Conservation (phyloP, 2,329 filamentous ascomycete genomes). For the Monosporascus ibericus region DNA sequence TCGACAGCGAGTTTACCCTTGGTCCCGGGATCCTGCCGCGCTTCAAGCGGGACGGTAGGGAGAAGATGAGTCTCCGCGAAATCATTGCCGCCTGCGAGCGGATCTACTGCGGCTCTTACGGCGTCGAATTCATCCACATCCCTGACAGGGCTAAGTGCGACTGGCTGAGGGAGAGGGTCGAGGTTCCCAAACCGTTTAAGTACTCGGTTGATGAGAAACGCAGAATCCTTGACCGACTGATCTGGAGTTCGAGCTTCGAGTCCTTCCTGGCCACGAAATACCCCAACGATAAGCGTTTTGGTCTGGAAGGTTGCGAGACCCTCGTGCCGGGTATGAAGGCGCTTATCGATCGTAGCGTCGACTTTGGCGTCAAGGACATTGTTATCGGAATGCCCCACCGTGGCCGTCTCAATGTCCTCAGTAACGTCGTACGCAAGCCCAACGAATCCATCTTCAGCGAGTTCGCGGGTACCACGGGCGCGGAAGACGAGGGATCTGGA, state of each 20-base stretch:
- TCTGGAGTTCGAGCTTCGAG: constrained; percentile 98
- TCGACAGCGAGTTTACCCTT: constrained; percentile 85
- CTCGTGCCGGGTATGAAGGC: constrained; percentile 99
- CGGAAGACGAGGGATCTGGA: constrained; percentile 91
- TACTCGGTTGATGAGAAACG: constrained; percentile 98
- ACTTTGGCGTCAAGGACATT: constrained; percentile 98
- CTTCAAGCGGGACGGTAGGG: constrained; percentile 80
- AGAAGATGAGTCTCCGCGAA: constrained; percentile 95
- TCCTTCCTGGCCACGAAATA: constrained; percentile 94
- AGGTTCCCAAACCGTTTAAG: constrained; percentile 91
- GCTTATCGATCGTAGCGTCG: constrained; percentile 93
- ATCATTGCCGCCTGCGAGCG: constrained; percentile 90
- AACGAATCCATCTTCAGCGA: constrained; percentile 99
- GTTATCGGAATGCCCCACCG: constrained; percentile 99
- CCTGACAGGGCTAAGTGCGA: constrained; percentile 96
- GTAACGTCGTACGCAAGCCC: constrained; percentile 97
- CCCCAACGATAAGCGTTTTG: constrained; percentile 99
- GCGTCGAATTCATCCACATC: constrained; percentile 98
- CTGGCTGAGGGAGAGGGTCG: constrained; percentile 92
- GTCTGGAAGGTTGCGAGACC: constrained; percentile 93
- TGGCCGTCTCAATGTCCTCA: constrained; percentile 94
- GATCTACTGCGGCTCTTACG: constrained; percentile 96
- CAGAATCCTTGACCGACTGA: constrained; percentile 91
- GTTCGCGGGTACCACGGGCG: constrained; percentile 82
- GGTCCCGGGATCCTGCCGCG: constrained; percentile 92